These are phyloP conservation scores for Salisapilia sapeloensis DNA, from an alignment of 352 stramenopile genomes.

Conservation along the genomic window DNA sequence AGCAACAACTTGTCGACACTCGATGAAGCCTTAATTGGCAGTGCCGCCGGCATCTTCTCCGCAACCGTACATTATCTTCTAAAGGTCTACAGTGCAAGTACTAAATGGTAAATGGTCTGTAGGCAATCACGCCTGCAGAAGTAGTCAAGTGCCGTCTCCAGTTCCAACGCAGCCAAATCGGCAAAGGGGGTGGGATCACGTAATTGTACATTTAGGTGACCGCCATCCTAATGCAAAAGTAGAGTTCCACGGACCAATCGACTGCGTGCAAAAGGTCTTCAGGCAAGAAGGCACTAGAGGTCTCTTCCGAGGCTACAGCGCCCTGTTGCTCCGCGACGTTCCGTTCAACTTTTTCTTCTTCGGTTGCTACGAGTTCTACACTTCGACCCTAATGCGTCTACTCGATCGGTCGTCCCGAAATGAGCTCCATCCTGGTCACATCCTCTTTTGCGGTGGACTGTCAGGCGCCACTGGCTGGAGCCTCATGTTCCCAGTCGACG, in stretches of 20 bases:
- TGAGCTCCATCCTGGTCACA: conserved; percentile 49
- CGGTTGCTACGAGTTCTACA: conserved; percentile 65
- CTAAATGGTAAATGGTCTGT: neutral
- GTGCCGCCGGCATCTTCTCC: conserved; percentile 65
- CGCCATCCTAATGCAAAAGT: neutral
- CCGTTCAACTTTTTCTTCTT: conserved; percentile 88
- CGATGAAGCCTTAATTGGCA: conserved; percentile 73
- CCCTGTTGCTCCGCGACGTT: conserved; percentile 71
- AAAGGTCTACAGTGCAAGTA: too few relatives aligned
- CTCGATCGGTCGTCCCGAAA: conserved; percentile 41
- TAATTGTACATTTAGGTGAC: neutral
- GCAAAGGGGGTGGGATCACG: too few relatives aligned
- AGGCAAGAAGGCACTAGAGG: conserved; percentile 38
- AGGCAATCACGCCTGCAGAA: conserved; percentile 74
- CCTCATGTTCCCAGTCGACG: conserved; percentile 73
- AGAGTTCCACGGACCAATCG: conserved; percentile 44
- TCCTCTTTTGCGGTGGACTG: conserved; percentile 60
- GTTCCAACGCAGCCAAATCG: conserved; percentile 46
- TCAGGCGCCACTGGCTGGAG: conserved; percentile 68
- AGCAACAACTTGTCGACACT: conserved; percentile 46
- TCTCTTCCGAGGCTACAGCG: conserved; percentile 67
- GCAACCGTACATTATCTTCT: conserved; percentile 26
- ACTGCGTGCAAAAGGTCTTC: conserved; percentile 50
- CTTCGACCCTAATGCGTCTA: conserved; percentile 20
- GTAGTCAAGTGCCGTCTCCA: conserved; percentile 79